phyloP scores from a whole-genome alignment of 208 protist species.

The Trypanosoma vivax region DNA sequence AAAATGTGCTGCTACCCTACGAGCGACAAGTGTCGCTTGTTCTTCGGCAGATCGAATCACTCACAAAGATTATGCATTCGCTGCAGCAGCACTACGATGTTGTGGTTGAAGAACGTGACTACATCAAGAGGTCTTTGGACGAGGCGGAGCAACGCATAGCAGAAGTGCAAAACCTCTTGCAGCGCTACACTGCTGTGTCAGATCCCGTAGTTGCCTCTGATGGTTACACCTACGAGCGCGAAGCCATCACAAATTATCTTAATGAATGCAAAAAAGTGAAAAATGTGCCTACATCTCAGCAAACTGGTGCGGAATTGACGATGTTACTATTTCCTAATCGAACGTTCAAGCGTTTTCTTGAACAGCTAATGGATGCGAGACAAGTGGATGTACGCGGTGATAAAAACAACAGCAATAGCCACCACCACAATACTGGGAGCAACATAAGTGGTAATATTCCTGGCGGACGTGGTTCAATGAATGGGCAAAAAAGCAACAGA shows the following conservation, averaged over 20 bases:
- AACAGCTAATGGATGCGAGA: slow-evolving; percentile 43
- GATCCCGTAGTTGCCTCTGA: slow-evolving; percentile 87
- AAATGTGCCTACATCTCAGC: slow-evolving; percentile 59
- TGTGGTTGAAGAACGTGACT: slow-evolving; percentile 42
- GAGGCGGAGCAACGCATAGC: slow-evolving; percentile 46
- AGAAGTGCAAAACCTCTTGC: slow-evolving; percentile 48
- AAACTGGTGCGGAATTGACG: slow-evolving; percentile 55
- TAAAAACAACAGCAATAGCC: slow-evolving; percentile 10
- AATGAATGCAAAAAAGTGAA: slow-evolving; percentile 40
- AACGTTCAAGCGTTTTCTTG: slow-evolving; percentile 71
- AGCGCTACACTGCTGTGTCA: slow-evolving; percentile 60
- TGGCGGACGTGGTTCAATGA: not conserved
- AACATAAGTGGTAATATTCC: slow-evolving; percentile 9
- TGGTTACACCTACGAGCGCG: slow-evolving; percentile 89
- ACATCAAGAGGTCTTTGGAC: slow-evolving; percentile 31
- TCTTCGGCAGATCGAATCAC: slow-evolving; percentile 30
- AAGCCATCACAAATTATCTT: slow-evolving; percentile 73
- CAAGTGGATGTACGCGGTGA: slow-evolving; percentile 7
- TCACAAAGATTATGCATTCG: slow-evolving; percentile 32
- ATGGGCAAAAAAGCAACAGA: slow-evolving; percentile 10
- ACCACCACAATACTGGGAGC: slow-evolving; percentile 12
- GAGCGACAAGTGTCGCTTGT: slow-evolving; percentile 36
- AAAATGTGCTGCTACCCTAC: slow-evolving; percentile 37
- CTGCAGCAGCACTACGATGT: slow-evolving; percentile 61
- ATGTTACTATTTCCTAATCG: slow-evolving; percentile 72